Base-by-base conservation (phyloP, 352 stramenopile species). In the Phytophthora idaei region DNA sequence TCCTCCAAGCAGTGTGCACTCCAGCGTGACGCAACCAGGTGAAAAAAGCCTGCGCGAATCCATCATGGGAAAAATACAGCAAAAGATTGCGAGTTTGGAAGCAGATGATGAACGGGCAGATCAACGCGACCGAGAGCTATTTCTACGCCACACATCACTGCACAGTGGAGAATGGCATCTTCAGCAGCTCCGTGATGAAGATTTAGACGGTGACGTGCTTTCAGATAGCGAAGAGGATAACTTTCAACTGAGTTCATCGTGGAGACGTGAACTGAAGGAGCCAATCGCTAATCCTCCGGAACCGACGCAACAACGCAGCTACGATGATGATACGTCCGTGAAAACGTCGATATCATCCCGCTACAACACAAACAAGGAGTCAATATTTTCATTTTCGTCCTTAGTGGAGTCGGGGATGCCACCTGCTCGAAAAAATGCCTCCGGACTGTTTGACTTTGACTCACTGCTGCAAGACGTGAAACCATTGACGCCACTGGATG, bases 361-460 rank as follows among this genome's bases (percentile, higher is more conserved):
- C 12, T 14, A 25, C n/a, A 10, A 32, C 39, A 10, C 10, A 4
- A n/a, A 64, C 9, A 61, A 63, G 21, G 31, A 52, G 17, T 78
- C 67, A 1, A 76, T 80, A 11, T 81, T 83, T 28, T 69, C 67
- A 6, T 78, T 83, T 21, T 59, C 60, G 1, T 59, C 54, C 4
- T 48, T 56, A n/a, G 1, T 48, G 8, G 42, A 53, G 21, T 15
- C 37, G 37, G 15, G 9, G n/a, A 51, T 37, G 2, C n/a, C 7
- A 10, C 7, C 46, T 44, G 12, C 32, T 48, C 41, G 17, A 27
- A 49, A 49, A 37, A 55, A 32, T 29, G 12, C n/a, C 11, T 28
- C 52, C 3, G 70, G 52, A 11, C 52, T 90, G 11, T 90, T 87
- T 52, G 77, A 87, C 37, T 90, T 87, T 59, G 78, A 85, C 9